Conservation (phyloP, 129 eudicot genomes). For the Mikania micrantha region DNA sequence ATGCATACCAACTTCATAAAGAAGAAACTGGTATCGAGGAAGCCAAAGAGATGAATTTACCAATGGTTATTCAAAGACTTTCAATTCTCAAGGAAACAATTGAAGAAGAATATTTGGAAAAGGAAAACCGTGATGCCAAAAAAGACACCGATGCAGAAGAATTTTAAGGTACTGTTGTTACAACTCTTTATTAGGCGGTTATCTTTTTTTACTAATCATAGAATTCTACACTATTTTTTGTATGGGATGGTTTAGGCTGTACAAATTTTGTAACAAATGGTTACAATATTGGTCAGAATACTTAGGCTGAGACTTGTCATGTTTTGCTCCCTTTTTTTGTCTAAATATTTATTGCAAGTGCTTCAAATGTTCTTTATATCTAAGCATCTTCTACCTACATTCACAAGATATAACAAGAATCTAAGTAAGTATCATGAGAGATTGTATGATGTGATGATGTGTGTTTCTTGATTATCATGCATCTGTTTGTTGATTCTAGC, state of each 20-base stretch:
- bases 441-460: neutral
- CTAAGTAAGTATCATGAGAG: neutral
- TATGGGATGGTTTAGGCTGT: slow-evolving; percentile 15
- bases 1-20: slow-evolving; percentile 71
- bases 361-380: neutral
- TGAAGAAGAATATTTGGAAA: slow-evolving; percentile 85
- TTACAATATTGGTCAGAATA: slow-evolving; percentile 1
- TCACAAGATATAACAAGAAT: neutral
- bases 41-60: slow-evolving; percentile 70
- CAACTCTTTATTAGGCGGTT: neutral
- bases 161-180: slow-evolving; percentile 12
- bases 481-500: neutral
- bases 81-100: slow-evolving; percentile 80
- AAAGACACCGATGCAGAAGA: slow-evolving; percentile 19
- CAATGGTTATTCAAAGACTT: slow-evolving; percentile 85
- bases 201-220: slow-evolving; percentile 5
- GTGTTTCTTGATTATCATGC: neutral
- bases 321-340: neutral
- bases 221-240: neutral
- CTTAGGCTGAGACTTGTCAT: neutral
- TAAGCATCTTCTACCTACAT: neutral
- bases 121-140: slow-evolving; percentile 21
- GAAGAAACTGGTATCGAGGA: slow-evolving; percentile 84
- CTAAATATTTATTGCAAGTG: neutral
- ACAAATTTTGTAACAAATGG: slow-evolving; percentile 6